phyloP scores from a whole-genome alignment of 176 grass and related monocot genomes.

The Triticum dicoccoides region DNA sequence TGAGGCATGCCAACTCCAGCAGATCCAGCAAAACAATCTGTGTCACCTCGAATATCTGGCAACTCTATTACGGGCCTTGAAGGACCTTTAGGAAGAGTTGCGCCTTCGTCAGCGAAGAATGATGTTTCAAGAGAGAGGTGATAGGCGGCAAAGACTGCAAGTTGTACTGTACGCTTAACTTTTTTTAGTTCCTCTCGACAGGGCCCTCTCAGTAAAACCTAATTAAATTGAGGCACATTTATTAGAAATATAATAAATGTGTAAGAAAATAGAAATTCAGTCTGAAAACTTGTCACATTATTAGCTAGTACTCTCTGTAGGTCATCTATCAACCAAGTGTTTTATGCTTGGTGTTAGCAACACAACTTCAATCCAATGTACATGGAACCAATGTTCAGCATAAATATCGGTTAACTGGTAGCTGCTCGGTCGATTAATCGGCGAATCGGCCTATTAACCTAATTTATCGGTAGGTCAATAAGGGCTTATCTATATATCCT shows the following conservation, averaged over 20 bases:
- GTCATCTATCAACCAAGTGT: slow-evolving; percentile 13
- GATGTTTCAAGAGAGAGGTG: slow-evolving; percentile 90
- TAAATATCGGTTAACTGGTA: too few relatives aligned
- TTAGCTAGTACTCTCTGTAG: not conserved
- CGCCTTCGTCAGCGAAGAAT: slow-evolving; percentile 91
- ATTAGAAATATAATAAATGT: slow-evolving; percentile 17
- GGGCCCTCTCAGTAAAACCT: slow-evolving; percentile 86
- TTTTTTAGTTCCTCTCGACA: slow-evolving; percentile 79
- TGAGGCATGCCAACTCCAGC: not conserved
- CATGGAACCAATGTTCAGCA: not conserved
- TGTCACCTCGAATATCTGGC: slow-evolving; percentile 16
- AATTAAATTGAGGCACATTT: slow-evolving; percentile 14
- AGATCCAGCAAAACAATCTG: slow-evolving; percentile 3
- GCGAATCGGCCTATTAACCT: too few relatives aligned
- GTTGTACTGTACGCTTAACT: slow-evolving; percentile 71
- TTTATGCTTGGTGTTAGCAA: not conserved
- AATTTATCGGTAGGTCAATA: too few relatives aligned
- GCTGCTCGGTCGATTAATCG: too few relatives aligned
- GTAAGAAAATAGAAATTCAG: slow-evolving; percentile 4
- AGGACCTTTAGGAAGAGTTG: slow-evolving; percentile 58
- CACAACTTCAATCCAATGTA: slow-evolving; percentile 14
- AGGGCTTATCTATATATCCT: too few relatives aligned
- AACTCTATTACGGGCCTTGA: slow-evolving; percentile 28
- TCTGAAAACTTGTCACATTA: slow-evolving; percentile 3
- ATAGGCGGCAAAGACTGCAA: slow-evolving; percentile 89